A percentile compares a stretch with the other conserved stretches of the same genome.
phyloP scores from a whole-genome alignment of 164 flowering plant species.

The Brasenia schreberi region DNA sequence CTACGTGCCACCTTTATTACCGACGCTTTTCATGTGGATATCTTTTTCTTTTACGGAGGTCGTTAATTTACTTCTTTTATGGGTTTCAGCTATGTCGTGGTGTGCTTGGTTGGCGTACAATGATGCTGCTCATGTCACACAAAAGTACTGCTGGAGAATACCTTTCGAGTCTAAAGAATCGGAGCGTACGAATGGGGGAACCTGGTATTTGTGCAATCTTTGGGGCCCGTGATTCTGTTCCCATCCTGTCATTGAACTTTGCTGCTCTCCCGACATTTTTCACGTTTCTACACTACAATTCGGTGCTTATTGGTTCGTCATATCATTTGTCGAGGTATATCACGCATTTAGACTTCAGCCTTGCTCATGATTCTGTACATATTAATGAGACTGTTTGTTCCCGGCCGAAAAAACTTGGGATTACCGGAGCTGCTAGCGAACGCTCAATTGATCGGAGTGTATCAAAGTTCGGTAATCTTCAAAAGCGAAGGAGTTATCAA shows the following conservation, averaged over 20 bases:
- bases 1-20: not conserved
- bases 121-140: not conserved
- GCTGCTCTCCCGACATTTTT: constrained; percentile 54
- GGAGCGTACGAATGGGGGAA: not conserved
- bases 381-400: not conserved
- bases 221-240: constrained; percentile 23
- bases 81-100: not conserved
- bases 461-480: constrained; percentile 19
- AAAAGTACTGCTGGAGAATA: constrained; percentile 21
- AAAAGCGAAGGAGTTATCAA: constrained; percentile 37
- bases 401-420: not conserved
- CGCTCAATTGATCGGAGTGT: constrained; percentile 1
- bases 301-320: not conserved
- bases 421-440: not conserved
- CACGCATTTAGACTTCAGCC: not conserved
- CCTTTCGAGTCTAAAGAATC: constrained; percentile 6
- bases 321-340: not conserved
- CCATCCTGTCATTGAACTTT: constrained; percentile 45
- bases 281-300: constrained; percentile 27
- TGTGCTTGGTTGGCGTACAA: not conserved
- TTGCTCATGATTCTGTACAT: not conserved
- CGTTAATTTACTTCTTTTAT: not conserved
- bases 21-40: not conserved
- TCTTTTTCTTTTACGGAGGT: not conserved
- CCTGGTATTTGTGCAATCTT: constrained; percentile 45